phyloP scores from a whole-genome alignment of 192 early-diverging fungal genomes.

The Phycomyces blakesleeanus region DNA sequence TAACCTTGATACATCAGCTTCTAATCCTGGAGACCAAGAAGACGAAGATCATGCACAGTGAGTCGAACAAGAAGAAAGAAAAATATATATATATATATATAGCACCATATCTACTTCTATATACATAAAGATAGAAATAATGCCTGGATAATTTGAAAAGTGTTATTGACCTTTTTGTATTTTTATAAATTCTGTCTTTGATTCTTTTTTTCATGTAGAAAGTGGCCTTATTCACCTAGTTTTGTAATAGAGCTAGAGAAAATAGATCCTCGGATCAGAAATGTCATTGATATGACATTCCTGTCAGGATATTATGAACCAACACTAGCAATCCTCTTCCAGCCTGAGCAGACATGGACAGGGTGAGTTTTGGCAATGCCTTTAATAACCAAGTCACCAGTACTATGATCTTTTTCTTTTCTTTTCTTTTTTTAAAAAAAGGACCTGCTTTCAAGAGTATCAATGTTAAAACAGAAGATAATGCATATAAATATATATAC shows the following conservation, averaged over 20 bases:
- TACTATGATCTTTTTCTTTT: no score
- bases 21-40: constrained; percentile 26
- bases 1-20: constrained; percentile 24
- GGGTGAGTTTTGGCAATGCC: constrained; percentile 50
- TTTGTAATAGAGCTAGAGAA: constrained; percentile 67
- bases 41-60: constrained; percentile 58
- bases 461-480: no score
- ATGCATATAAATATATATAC: neutral
- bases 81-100: neutral
- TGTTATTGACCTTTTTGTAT: no score
- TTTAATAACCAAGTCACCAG: no score
- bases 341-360: constrained; percentile 82
- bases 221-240: constrained; percentile 63
- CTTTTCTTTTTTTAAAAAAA: no score
- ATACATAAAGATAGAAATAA: no score
- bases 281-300: constrained; percentile 88
- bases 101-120: no score
- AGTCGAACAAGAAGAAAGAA: constrained; percentile 6
- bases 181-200: no score
- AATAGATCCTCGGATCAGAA: constrained; percentile 60
- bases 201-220: constrained; percentile 18
- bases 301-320: constrained; percentile 90
- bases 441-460: no score
- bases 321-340: constrained; percentile 89
- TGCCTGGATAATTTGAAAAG: no score